Base-by-base conservation (phyloP, 179 eudicot species). In the Heliamphora pulchella region DNA sequence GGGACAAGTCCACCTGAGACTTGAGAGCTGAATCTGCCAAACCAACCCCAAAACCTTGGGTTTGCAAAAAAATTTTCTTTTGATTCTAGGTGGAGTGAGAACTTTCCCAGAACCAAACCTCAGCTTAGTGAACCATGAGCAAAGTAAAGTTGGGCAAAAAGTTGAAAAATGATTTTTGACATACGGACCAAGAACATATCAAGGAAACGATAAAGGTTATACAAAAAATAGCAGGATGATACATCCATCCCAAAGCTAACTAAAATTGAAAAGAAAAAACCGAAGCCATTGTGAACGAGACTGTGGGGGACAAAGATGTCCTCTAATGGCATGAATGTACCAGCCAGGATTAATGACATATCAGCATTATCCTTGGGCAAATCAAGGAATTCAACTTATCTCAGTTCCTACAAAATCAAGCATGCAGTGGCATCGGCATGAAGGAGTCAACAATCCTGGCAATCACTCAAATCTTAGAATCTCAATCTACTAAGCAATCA, bases 21-120 rank as follows among this genome's bases (percentile, higher is more conserved):
- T 31, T 31, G 17, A 41, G 15, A 75, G 65, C 48, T 15, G 5
- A 55, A 68, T 18, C 72, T 67, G 41, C 72, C 50, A 14, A 43
- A 41, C 22, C 20, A 75, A 58, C 61, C 62, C 20, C 48, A 2
- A 18, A 57, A 44, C 51, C 72, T 13, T 68, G 72, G 50, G 64
- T 15, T 64, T 9, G 68, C 68, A 20, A 3, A 31, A 31, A 31
- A 31, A 31, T 31, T 31, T 31, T 15, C 48, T 9, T 71, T 50
- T 71, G 4, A 47, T 48, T 47, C 10, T 47, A 57, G 75, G 75
- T 72, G 17, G 41, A 44, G 44, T 18, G 75, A 48, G 6, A 53
- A 46, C 62, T 73, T 73, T 53, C 76, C 76, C 3, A 3, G 22
- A 62, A 75, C 51, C 54, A 76, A 39, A 41, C 65, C 48, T 9